Evolutionary conservation across 1,284 basidiomycete species (phyloP).

Genomic region (Ustilago esculenta): DNA sequence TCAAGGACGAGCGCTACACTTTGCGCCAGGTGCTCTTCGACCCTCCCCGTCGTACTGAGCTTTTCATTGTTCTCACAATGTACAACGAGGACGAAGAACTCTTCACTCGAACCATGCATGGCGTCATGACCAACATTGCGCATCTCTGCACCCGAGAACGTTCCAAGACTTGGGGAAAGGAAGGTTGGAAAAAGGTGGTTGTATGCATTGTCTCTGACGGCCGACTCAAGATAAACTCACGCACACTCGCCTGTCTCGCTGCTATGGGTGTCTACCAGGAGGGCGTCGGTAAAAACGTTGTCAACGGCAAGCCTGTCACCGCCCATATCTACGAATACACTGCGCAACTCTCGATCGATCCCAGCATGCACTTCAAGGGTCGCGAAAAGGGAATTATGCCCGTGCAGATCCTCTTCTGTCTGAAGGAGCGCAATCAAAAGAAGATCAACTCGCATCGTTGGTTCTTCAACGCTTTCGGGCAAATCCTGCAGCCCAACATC

Average conservation of each 20-base stretch:
- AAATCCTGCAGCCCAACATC: constrained; percentile 76
- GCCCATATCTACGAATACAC: constrained; percentile 87
- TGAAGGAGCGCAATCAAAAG: constrained; percentile 66
- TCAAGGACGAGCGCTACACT: constrained; percentile 72
- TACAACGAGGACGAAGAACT: constrained; percentile 61
- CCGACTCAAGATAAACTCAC: constrained; percentile 87
- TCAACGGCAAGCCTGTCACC: constrained; percentile 84
- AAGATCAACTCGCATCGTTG: constrained; percentile 83
- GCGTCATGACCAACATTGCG: constrained; percentile 66
- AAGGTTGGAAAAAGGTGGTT: constrained; percentile 90
- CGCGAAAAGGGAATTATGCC: constrained; percentile 79
- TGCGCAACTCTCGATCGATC: constrained; percentile 78
- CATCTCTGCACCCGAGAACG: constrained; percentile 82
- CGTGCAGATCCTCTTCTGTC: constrained; percentile 87
- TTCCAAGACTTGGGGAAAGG: constrained; percentile 92
- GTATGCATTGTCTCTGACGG: constrained; percentile 87
- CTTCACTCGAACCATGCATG: constrained; percentile 64
- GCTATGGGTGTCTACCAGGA: constrained; percentile 88
- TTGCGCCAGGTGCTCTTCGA: constrained; percentile 62
- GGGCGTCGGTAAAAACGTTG: constrained; percentile 86
- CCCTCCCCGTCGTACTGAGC: constrained; percentile 61
- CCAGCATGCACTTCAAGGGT: constrained; percentile 82
- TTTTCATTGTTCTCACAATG: constrained; percentile 66
- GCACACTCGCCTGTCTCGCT: constrained; percentile 89
- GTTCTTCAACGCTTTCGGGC: constrained; percentile 69